Evolutionary conservation across 257 asterid species (phyloP), one percentile per base, ranked within the genome.

Genomic region (Lantana camara): DNA sequence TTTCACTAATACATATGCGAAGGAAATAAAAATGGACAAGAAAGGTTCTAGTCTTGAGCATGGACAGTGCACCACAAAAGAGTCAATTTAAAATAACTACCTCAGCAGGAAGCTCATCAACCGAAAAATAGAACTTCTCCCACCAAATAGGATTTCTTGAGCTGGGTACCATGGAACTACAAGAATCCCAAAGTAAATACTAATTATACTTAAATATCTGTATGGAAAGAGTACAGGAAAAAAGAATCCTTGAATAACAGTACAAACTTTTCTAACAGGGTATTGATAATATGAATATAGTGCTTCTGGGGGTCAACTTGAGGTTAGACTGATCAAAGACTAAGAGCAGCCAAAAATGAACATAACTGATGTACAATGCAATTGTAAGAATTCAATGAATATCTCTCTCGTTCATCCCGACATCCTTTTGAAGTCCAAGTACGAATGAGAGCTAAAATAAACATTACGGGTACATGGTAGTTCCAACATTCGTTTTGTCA

Each of bases 121-220:
- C 90, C 55, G 85, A 77, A 81, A 90, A 93, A 77, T 88, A 82
- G 81, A 90, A 93, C 75, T 88, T 96, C 79, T 93, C 99, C 67
- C 86, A 90, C 99, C 99, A 93, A 80, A 86, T 77, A 59, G 99
- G 99, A 80, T 93, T 93, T 85, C 97, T 84, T 66, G 99, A 87
- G 74, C 95, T 89, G 72, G 96, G 96, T 75, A 93, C 88, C 96
- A 93, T 85, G 71, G 99, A 93, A 79, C 99, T 93, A 73, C 80
- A 81, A 64, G 61, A 75, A 61, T 44, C 69, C 35, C 46, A 68
- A 56, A 59, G 29, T 49, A 57, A 42, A 23, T 50, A 46, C 48
- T n/a, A 67, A 13, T 20, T 44, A 11, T 29, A 54, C 40, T 45
- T 23, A 44, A 54, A 54, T 65, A 59, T 24, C 19, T 57, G 58